Conservation (phyloP, 2,329 filamentous ascomycete genomes). For the Geosmithia flava region DNA sequence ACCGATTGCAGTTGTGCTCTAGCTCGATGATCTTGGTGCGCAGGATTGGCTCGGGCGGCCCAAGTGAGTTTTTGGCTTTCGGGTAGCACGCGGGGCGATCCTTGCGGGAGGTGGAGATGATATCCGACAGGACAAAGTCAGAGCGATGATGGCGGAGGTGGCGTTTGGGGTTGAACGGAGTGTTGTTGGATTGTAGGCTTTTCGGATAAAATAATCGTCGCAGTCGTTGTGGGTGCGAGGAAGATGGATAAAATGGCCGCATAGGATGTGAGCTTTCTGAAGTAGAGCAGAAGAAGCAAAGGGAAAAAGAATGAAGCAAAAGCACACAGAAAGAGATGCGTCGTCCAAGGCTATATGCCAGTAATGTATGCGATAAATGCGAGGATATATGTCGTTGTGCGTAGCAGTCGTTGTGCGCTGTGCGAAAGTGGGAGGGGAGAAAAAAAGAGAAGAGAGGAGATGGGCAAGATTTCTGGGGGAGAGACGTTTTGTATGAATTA, state of each 20-base stretch:
- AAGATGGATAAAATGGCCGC: not conserved
- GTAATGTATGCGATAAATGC: not conserved
- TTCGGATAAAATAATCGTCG: not conserved
- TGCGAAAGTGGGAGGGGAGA: not conserved
- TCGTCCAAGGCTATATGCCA: not conserved
- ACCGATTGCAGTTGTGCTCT: not conserved
- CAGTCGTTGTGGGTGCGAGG: not conserved
- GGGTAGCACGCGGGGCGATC: slow-evolving; percentile 2
- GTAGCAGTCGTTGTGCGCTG: not conserved
- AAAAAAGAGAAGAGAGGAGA: not conserved
- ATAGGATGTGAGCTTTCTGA: not conserved
- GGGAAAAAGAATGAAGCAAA: not conserved
- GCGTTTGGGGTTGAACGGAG: too few species aligned
- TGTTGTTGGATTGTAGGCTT: not conserved
- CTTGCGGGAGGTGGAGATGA: not conserved
- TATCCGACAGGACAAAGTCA: not conserved
- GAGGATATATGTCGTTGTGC: not conserved
- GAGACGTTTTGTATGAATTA: slow-evolving; percentile 3
- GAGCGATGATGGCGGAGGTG: not conserved
- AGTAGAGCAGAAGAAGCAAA: too few species aligned
- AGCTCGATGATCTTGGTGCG: not conserved
- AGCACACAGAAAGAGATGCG: not conserved
- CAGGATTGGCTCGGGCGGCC: not conserved
- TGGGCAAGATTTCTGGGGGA: slow-evolving; percentile 1
- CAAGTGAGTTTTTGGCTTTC: not conserved